Conservation (phyloP, 1,139 yeast genomes). For the Blastobotrys capitulatus region DNA sequence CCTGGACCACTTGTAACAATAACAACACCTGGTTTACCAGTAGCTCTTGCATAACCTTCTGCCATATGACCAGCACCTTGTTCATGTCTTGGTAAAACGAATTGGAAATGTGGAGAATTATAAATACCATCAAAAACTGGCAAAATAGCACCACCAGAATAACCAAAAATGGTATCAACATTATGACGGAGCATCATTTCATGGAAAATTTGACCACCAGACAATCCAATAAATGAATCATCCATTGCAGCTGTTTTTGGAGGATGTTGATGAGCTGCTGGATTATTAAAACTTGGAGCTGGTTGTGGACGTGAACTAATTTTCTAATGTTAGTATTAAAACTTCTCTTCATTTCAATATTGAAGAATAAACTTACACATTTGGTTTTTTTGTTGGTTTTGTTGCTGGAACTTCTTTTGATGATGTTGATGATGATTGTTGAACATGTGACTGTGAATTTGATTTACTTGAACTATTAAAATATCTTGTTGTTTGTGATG, state of each 20-base stretch:
- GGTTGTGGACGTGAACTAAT: conserved; percentile 40
- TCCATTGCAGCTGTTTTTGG: conserved; percentile 23
- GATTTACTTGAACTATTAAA: conserved; percentile 6
- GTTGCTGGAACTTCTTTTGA: conserved; percentile 2
- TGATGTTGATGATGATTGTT: background rate
- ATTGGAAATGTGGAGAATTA: conserved; percentile 82
- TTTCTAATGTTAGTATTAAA: background rate
- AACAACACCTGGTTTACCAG: conserved; percentile 97
- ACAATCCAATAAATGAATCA: conserved; percentile 76
- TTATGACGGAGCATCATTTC: conserved; percentile 97
- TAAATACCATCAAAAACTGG: conserved; percentile 97
- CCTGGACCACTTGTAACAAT: conserved; percentile 98
- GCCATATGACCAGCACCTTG: conserved; percentile 99
- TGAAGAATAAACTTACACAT: conserved; percentile 2
- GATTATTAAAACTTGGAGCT: conserved; percentile 45
- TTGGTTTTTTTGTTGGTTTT: conserved; percentile 1
- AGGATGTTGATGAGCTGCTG: conserved; percentile 13
- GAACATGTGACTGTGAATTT: conserved; percentile 1
- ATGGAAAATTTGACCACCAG: conserved; percentile 97
- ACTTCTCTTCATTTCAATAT: background rate
- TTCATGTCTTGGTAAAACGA: conserved; percentile 92
- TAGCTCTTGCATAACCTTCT: conserved; percentile 94
- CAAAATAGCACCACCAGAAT: conserved; percentile 97
- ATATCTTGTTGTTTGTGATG: conserved; percentile 3
- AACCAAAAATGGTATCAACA: conserved; percentile 91